Conservation (phyloP, 1,139 yeast species). For the Lodderomyces metapsilosis region DNA sequence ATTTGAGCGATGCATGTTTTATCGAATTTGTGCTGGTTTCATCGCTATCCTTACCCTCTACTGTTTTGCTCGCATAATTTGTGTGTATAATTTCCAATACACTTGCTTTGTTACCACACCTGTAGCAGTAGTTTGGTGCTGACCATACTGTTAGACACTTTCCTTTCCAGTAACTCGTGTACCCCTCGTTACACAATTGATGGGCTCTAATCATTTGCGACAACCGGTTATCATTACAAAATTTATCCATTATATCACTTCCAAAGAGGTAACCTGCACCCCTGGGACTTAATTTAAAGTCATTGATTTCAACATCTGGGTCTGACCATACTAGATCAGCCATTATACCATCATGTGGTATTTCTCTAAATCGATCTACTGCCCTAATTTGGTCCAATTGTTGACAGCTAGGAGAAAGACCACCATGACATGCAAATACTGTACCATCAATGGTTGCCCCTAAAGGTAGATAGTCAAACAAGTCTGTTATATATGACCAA, state of each 20-base stretch:
- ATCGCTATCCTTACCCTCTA: slow-evolving; percentile 4
- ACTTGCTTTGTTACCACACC: slow-evolving; percentile 96
- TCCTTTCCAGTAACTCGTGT: slow-evolving; percentile 87
- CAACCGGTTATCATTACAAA: slow-evolving; percentile 74
- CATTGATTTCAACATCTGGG: slow-evolving; percentile 84
- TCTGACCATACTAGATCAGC: slow-evolving; percentile 99
- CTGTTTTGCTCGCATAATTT: slow-evolving; percentile 23
- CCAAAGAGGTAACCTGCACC: slow-evolving; percentile 99
- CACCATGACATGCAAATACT: slow-evolving; percentile 97
- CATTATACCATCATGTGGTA: slow-evolving; percentile 99
- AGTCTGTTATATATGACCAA: slow-evolving; percentile 87
- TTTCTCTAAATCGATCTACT: slow-evolving; percentile 86
- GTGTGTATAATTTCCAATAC: slow-evolving; percentile 67
- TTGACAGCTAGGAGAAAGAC: slow-evolving; percentile 90
- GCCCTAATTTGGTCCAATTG: slow-evolving; percentile 88
- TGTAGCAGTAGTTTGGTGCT: slow-evolving; percentile 95
- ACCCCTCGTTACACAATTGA: slow-evolving; percentile 94
- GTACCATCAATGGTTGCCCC: slow-evolving; percentile 92
- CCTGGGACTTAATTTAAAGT: slow-evolving; percentile 86
- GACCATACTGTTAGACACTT: slow-evolving; percentile 96
- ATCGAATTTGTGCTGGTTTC: slow-evolving; percentile 5
- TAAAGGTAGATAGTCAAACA: slow-evolving; percentile 86
- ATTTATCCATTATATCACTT: slow-evolving; percentile 82
- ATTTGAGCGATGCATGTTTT: slow-evolving; percentile 5
- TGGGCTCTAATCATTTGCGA: slow-evolving; percentile 89